Evolutionary conservation across 208 protist genomes (phyloP).

Genomic region (Porcisia deanei): DNA sequence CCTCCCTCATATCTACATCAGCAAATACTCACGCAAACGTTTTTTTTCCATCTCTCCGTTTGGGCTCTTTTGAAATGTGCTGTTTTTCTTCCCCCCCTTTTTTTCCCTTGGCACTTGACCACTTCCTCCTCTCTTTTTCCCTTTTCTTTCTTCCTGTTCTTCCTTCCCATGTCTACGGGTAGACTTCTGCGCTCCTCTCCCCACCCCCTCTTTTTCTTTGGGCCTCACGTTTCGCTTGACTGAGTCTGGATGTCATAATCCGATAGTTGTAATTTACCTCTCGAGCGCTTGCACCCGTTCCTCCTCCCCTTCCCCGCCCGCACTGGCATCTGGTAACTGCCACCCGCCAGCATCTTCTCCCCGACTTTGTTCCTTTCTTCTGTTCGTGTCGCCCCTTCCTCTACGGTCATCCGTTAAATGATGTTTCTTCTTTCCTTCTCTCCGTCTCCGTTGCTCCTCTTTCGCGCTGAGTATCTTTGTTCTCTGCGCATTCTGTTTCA

Average conservation of each 20-base stretch:
- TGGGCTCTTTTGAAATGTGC: background rate
- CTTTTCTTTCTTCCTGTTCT: constrained; percentile 1
- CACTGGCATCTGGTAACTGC: too few relatives aligned
- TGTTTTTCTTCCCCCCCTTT: background rate
- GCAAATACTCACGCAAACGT: too few relatives aligned
- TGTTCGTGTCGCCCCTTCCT: background rate
- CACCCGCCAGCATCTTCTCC: background rate
- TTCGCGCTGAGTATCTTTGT: background rate
- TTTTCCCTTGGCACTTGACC: background rate
- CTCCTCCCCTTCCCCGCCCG: too few relatives aligned
- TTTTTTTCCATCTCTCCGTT: too few relatives aligned
- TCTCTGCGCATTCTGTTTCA: too few relatives aligned
- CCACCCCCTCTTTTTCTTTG: too few relatives aligned
- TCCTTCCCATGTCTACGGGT: too few relatives aligned
- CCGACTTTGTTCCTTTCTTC: constrained; percentile 5
- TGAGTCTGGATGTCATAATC: background rate
- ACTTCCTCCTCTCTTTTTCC: background rate
- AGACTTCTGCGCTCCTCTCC: constrained; percentile 1
- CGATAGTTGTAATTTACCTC: background rate
- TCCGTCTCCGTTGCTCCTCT: background rate
- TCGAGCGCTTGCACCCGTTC: too few relatives aligned
- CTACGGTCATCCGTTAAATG: constrained; percentile 3
- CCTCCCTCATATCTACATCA: background rate
- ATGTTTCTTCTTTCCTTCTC: background rate
- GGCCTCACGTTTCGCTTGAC: background rate